phyloP scores from a whole-genome alignment of 2,329 filamentous ascomycete species.

The Aspergillus brunneoviolaceus region DNA sequence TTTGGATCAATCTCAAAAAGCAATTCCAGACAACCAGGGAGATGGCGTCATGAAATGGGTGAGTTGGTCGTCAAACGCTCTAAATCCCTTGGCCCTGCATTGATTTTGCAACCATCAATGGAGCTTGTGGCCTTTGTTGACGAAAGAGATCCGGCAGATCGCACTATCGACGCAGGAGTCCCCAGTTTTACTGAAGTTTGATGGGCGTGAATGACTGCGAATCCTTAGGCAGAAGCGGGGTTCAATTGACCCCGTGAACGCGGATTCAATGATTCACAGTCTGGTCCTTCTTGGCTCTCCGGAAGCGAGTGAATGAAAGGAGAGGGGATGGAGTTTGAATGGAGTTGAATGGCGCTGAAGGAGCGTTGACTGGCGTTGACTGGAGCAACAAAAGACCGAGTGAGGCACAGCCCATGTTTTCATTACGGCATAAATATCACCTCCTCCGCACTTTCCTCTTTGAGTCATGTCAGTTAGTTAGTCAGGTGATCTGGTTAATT shows the following conservation, averaged over 20 bases:
- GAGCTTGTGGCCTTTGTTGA: background rate
- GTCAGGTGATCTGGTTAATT: background rate
- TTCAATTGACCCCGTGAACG: constrained; percentile 11
- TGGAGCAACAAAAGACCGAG: background rate
- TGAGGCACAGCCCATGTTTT: constrained; percentile 10
- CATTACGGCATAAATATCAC: constrained; percentile 24
- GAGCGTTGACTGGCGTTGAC: background rate
- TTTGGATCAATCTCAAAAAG: background rate
- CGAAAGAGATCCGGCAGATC: background rate
- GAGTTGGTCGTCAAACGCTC: background rate
- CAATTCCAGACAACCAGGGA: background rate
- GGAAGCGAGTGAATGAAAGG: background rate
- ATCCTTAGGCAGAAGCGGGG: constrained; percentile 16
- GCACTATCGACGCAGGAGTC: constrained; percentile 1
- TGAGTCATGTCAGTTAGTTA: background rate
- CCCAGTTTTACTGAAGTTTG: background rate
- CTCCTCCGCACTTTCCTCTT: constrained; percentile 16
- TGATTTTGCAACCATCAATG: background rate
- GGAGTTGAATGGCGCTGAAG: no score
- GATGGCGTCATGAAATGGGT: constrained; percentile 4
- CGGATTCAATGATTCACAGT: constrained; percentile 8
- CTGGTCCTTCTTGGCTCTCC: constrained; percentile 13
- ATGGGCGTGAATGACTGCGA: background rate
- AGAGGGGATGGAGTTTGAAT: background rate
- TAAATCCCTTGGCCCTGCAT: background rate